A percentile compares a stretch with the other conserved stretches of the same genome.
Conservation (phyloP, 306 rosid species). For the Acacia acuminata region DNA sequence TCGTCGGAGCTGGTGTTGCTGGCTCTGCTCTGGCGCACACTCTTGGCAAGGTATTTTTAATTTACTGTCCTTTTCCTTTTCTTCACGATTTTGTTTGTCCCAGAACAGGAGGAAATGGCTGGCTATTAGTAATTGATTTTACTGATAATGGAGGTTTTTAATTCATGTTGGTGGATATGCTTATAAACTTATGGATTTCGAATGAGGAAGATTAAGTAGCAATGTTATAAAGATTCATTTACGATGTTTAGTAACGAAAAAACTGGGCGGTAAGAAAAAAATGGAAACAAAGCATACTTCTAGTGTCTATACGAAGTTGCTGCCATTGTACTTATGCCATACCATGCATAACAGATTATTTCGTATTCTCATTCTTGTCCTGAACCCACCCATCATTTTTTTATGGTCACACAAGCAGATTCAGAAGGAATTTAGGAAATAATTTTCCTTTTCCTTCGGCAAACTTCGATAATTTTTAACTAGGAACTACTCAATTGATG, state of each 20-base stretch:
- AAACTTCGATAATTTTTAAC: not conserved
- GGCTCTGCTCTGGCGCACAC: slow-evolving; percentile 95
- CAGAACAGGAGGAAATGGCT: not conserved
- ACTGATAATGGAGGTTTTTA: not conserved
- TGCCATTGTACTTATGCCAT: not conserved
- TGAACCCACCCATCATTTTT: not conserved
- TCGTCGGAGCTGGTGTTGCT: slow-evolving; percentile 98
- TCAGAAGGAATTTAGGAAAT: not conserved
- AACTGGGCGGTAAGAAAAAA: not conserved
- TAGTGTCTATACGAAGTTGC: not conserved
- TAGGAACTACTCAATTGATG: too few species aligned
- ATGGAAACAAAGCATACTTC: not conserved
- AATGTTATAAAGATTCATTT: not conserved
- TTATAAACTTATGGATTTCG: not conserved
- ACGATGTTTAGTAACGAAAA: not conserved
- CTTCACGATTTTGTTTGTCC: slow-evolving; percentile 1
- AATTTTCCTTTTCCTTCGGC: not conserved
- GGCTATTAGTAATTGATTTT: not conserved
- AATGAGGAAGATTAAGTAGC: not conserved
- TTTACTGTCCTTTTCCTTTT: not conserved
- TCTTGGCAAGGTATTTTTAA: slow-evolving; percentile 71
- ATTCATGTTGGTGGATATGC: not conserved
- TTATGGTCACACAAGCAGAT: not conserved
- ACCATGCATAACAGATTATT: not conserved
- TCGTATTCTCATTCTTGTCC: not conserved